Evolutionary conservation across 805 yeast genomes (phyloP), one percentile per base, ranked within the genome.

Genomic region (Wickerhamomyces bisporus): DNA sequence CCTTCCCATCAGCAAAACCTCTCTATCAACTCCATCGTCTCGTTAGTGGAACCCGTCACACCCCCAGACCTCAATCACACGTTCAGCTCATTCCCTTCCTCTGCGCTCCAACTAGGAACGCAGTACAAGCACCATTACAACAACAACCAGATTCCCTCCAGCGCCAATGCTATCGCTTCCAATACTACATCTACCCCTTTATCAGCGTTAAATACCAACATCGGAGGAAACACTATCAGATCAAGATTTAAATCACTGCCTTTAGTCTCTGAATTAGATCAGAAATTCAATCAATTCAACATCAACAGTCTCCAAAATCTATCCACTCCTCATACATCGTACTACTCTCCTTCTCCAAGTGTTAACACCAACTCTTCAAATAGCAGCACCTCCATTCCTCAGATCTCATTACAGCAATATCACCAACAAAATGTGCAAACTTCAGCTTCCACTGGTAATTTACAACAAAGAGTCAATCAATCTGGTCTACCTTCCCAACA

Each of bases 1-100:
- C 30, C 40, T 21, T 41, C 34, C 31, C 59, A 54, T 42, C 50
- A 45, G 11, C 58, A 45, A 35, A 54, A 40, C 26, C 39, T 46
- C 2, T 54, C 59, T 8, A 47, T 53, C 47, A 68, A 70, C 46
- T 68, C 72, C 12, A 52, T 66, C 31, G 55, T 57, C 18, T 70
- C 77, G 17, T 42, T 73, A 27, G 62, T 70, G 20, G 79, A 73
- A 47, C 79, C 79, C 8, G 59, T 73, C 29, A 73, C 79, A 3
- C 79, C 79, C 3, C 76, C 77, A 44, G 65, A 48, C 24, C 42
- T 53, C 21, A 50, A 55, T 19, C n/a, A n/a, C n/a, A 21, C 24
- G 10, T 21, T 21, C 24, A 7, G 10, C 7, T 21, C 24, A 10
- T 21, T 21, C 10, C 17, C 25, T 35, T 20, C 40, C 20, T 26